Percentiles rank a stretch among this genome's conserved stretches.
Evolutionary conservation across 768 basidiomycete species (phyloP).

Genomic region (Cantharellus anzutake): DNA sequence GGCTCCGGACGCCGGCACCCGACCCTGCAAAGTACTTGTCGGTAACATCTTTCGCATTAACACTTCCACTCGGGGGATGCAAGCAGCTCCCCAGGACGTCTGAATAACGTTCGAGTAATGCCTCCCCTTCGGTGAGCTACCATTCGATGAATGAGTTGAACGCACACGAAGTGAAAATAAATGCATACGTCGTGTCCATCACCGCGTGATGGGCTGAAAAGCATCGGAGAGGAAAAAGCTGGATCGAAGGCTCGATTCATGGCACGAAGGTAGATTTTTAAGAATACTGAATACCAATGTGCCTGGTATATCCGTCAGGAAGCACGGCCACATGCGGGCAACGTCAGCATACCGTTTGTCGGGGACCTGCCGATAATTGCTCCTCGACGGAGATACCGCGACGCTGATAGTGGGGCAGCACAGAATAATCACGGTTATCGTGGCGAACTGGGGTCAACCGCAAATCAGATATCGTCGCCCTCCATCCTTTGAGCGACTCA

Average conservation of each 20-base stretch:
- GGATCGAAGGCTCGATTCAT: slow-evolving; percentile 4
- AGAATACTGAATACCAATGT: slow-evolving; percentile 52
- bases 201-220: slow-evolving; percentile 26
- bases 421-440: slow-evolving; percentile 74
- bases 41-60: background rate
- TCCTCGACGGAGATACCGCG: slow-evolving; percentile 30
- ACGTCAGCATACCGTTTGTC: slow-evolving; percentile 35
- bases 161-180: background rate
- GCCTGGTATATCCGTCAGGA: slow-evolving; percentile 21
- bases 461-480: background rate
- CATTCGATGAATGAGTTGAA: background rate
- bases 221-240: slow-evolving; percentile 23
- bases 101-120: slow-evolving; percentile 6
- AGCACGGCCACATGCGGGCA: background rate
- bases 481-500: background rate
- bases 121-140: slow-evolving; percentile 8
- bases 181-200: background rate
- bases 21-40: slow-evolving; percentile 3
- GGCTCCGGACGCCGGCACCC: slow-evolving; percentile 3
- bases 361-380: slow-evolving; percentile 49
- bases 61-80: background rate
- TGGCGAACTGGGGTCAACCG: slow-evolving; percentile 25
- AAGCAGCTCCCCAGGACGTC: background rate
- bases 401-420: slow-evolving; percentile 67
- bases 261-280: slow-evolving; percentile 59